These are phyloP conservation scores for Xylaria telfairii DNA, from an alignment of 495 filamentous ascomycete species.

Conservation along the genomic window DNA sequence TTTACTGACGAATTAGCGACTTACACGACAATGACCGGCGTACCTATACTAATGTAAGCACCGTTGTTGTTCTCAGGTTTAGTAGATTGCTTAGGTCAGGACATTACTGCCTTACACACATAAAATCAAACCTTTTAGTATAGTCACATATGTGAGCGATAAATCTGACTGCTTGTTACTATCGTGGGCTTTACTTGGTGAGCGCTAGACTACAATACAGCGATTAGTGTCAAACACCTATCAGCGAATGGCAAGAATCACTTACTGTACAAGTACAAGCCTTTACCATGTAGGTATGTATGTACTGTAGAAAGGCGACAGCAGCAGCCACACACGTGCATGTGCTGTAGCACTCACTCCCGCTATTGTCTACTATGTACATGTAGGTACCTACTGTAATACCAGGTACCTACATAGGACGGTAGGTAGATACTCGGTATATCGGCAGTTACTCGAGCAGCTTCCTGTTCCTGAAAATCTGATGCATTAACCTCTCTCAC, in stretches of 20 bases:
- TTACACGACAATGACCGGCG: background rate
- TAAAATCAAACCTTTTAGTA: background rate
- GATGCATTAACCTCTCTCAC: background rate
- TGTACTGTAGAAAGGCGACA: no score
- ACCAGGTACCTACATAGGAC: no score
- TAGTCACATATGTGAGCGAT: background rate
- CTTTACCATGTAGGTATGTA: no score
- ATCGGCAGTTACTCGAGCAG: conserved; percentile 5
- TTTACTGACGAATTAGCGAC: background rate
- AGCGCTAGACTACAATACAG: background rate
- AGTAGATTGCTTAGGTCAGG: background rate
- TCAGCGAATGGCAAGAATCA: no score
- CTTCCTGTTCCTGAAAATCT: conserved; percentile 6
- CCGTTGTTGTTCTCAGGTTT: background rate
- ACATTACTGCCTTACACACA: background rate
- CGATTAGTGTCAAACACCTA: background rate
- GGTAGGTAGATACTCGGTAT: background rate
- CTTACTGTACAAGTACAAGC: no score
- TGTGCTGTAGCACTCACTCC: no score
- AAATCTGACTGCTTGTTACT: background rate
- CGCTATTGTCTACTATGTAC: no score
- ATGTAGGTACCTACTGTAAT: no score
- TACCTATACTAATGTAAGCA: background rate
- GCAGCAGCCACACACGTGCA: no score
- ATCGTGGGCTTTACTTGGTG: background rate